Evolutionary conservation across 495 filamentous ascomycete species (phyloP).

Genomic region (Hyaloscypha bicolor): DNA sequence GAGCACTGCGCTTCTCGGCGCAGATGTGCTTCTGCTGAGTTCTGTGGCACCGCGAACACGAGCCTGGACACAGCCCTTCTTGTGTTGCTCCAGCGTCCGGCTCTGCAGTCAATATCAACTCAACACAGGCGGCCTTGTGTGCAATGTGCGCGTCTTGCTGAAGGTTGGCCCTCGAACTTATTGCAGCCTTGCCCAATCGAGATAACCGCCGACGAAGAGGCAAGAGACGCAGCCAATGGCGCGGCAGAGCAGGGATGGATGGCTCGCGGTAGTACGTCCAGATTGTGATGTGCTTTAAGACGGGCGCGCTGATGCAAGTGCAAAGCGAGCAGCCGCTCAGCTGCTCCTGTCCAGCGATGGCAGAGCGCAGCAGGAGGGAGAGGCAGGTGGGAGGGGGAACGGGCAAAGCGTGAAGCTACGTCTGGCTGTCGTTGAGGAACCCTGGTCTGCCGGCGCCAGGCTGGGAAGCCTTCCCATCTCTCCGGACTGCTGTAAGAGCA

Average conservation of each 20-base stretch:
- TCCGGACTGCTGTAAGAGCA: slow-evolving; percentile 15
- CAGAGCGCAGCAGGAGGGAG: neutral
- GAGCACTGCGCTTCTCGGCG: neutral
- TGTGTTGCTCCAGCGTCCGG: neutral
- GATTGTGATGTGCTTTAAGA: slow-evolving; percentile 32
- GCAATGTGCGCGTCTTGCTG: slow-evolving; percentile 3
- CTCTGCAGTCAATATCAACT: slow-evolving; percentile 7
- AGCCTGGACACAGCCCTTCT: neutral
- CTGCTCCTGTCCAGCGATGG: slow-evolving; percentile 10
- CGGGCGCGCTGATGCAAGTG: slow-evolving; percentile 27
- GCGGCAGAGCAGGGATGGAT: slow-evolving; percentile 27
- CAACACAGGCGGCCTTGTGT: slow-evolving; percentile 1
- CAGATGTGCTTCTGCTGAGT: neutral
- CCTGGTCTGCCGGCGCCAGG: slow-evolving; percentile 29
- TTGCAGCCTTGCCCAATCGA: slow-evolving; percentile 33
- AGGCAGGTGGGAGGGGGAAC: neutral
- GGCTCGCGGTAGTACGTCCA: slow-evolving; percentile 31
- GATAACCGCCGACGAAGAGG: slow-evolving; percentile 29
- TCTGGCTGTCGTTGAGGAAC: slow-evolving; percentile 3
- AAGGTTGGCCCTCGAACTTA: slow-evolving; percentile 21
- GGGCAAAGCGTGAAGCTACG: neutral
- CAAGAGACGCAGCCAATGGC: slow-evolving; percentile 26
- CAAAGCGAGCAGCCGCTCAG: slow-evolving; percentile 35
- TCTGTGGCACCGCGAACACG: neutral
- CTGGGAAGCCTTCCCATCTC: slow-evolving; percentile 24